Conservation (phyloP, 2,329 filamentous ascomycete genomes). For the Cyphellophora attinorum region DNA sequence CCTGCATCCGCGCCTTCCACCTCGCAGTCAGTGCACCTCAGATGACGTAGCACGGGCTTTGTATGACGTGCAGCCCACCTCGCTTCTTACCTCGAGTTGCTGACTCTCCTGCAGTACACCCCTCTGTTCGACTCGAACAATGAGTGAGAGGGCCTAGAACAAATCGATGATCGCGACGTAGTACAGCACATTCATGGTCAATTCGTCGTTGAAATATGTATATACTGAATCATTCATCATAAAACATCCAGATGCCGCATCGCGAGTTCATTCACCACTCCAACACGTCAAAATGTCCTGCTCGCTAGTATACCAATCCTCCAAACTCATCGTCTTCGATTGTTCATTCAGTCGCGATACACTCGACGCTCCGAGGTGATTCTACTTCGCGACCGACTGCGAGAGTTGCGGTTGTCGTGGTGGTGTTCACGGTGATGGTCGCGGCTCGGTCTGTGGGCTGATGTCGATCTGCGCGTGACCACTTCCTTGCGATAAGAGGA, state of each 20-base stretch:
- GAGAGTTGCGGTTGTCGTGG: constrained; percentile 1
- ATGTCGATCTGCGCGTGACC: constrained; percentile 12
- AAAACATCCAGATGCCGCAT: too few species aligned
- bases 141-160: background rate
- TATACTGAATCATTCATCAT: background rate
- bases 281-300: too few species aligned
- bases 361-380: too few species aligned
- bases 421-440: constrained; percentile 6
- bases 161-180: background rate
- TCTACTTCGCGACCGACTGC: too few species aligned
- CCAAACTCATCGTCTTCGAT: too few species aligned
- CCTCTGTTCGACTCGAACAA: background rate
- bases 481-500: constrained; percentile 12
- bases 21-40: background rate
- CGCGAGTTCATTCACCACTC: too few species aligned
- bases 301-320: too few species aligned
- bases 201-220: background rate
- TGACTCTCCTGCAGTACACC: too few species aligned
- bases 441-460: constrained; percentile 11
- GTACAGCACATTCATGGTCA: background rate
- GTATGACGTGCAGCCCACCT: too few species aligned
- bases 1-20: background rate
- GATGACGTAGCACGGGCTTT: too few species aligned
- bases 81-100: too few species aligned
- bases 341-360: too few species aligned